Conservation (phyloP, 441 rosid species). For the Flueggea neowawraea region DNA sequence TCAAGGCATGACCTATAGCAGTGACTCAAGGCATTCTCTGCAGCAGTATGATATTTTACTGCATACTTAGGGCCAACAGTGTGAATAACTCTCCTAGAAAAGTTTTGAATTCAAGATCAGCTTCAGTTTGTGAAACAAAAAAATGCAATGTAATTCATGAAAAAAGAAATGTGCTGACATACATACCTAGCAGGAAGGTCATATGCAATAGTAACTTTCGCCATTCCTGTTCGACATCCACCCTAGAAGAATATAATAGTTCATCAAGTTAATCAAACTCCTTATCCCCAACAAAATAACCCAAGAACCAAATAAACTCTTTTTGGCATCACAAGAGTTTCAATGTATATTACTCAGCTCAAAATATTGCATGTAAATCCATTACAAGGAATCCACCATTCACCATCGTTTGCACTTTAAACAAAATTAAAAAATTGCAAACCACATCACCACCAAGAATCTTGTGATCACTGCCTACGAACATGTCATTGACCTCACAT, state of each 20-base stretch:
- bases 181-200: slow-evolving; percentile 95
- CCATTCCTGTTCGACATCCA: slow-evolving; percentile 99
- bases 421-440: too few relatives aligned
- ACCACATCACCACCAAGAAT: too few relatives aligned
- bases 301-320: neutral
- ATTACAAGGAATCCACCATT: too few relatives aligned
- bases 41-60: slow-evolving; percentile 98
- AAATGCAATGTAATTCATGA: neutral
- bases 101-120: slow-evolving; percentile 11
- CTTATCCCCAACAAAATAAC: slow-evolving; percentile 12
- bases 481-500: too few relatives aligned
- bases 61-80: slow-evolving; percentile 99
- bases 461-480: too few relatives aligned
- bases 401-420: too few relatives aligned
- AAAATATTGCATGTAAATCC: too few relatives aligned
- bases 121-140: neutral
- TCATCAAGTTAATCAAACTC: slow-evolving; percentile 13
- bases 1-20: slow-evolving; percentile 97
- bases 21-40: slow-evolving; percentile 99
- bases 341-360: too few relatives aligned
- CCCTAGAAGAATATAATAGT: slow-evolving; percentile 56
- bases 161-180: slow-evolving; percentile 4
- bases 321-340: too few relatives aligned
- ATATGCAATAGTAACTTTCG: slow-evolving; percentile 96
- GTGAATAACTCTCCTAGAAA: slow-evolving; percentile 89